These are phyloP conservation scores for Fibroporia radiculosa DNA, from an alignment of 768 basidiomycete species.

Conservation along the genomic window DNA sequence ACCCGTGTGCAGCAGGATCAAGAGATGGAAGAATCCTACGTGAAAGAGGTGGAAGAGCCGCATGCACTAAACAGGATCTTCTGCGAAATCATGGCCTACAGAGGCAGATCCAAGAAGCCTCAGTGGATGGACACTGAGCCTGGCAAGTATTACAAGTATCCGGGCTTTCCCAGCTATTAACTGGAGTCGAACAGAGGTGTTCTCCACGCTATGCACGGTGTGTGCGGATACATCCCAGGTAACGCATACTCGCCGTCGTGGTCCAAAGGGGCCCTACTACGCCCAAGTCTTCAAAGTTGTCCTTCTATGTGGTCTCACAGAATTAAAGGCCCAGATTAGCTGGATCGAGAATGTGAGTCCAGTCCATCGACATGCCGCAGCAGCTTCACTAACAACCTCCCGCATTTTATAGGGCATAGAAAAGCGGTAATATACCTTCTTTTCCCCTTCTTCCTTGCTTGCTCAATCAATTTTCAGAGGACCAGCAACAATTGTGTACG, in stretches of 20 bases:
- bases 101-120: conserved; percentile 22
- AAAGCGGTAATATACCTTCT: background rate
- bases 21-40: background rate
- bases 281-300: conserved; percentile 32
- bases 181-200: conserved; percentile 20
- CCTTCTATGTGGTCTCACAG: conserved; percentile 36
- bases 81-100: conserved; percentile 23
- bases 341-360: conserved; percentile 31
- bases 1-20: background rate
- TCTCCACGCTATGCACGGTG: conserved; percentile 28
- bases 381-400: background rate
- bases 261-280: conserved; percentile 9
- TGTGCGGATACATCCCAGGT: conserved; percentile 19
- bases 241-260: conserved; percentile 17
- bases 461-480: background rate
- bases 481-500: conserved; percentile 21
- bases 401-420: conserved; percentile 1
- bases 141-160: conserved; percentile 12
- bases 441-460: background rate
- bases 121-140: conserved; percentile 29
- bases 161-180: too few species aligned
- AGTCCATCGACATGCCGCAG: background rate
- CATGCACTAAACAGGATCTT: conserved; percentile 7
- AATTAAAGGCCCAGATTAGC: conserved; percentile 37
- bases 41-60: background rate